Percentiles rank a stretch among this genome's conserved stretches.
These are phyloP conservation scores for Fomitopsis pinicola DNA, from an alignment of 1,284 basidiomycete species.

Conservation along the genomic window DNA sequence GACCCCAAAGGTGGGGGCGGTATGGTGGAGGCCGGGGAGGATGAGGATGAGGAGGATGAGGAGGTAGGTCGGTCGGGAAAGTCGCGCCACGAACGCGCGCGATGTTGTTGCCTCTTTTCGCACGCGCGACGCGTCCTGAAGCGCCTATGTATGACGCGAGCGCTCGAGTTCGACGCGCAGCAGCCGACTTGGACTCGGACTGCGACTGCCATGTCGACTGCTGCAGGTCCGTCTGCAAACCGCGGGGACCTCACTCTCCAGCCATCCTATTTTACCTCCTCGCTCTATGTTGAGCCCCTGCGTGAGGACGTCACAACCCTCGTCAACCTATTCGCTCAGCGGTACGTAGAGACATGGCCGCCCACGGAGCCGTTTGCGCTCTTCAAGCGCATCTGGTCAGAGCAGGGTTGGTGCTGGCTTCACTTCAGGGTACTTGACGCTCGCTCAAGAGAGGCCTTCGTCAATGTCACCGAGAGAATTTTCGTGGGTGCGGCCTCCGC, in stretches of 20 bases:
- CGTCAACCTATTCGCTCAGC: slow-evolving; percentile 42
- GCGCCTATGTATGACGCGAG: not conserved
- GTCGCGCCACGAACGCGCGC: slow-evolving; percentile 18
- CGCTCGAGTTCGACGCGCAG: not conserved
- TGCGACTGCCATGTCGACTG: slow-evolving; percentile 33
- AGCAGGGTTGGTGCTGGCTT: slow-evolving; percentile 66
- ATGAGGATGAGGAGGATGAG: not conserved
- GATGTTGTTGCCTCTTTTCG: slow-evolving; percentile 18
- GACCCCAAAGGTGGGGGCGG: not conserved
- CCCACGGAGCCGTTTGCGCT: slow-evolving; percentile 49
- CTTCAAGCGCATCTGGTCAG: slow-evolving; percentile 67
- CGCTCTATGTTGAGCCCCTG: slow-evolving; percentile 61
- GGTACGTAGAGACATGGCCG: slow-evolving; percentile 31
- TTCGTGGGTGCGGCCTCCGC: slow-evolving; percentile 51
- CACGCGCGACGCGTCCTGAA: not conserved
- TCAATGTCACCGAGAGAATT: slow-evolving; percentile 53
- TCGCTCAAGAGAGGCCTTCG: slow-evolving; percentile 55
- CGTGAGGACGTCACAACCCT: slow-evolving; percentile 58
- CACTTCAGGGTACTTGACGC: slow-evolving; percentile 68
- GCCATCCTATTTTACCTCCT: slow-evolving; percentile 72
- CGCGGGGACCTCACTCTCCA: slow-evolving; percentile 63
- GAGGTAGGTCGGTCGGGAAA: not conserved
- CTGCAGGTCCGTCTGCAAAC: slow-evolving; percentile 35
- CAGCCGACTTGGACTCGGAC: not conserved
- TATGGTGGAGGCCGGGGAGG: not conserved